Conservation (phyloP, 1,284 basidiomycete species). For the Malassezia sympodialis region DNA sequence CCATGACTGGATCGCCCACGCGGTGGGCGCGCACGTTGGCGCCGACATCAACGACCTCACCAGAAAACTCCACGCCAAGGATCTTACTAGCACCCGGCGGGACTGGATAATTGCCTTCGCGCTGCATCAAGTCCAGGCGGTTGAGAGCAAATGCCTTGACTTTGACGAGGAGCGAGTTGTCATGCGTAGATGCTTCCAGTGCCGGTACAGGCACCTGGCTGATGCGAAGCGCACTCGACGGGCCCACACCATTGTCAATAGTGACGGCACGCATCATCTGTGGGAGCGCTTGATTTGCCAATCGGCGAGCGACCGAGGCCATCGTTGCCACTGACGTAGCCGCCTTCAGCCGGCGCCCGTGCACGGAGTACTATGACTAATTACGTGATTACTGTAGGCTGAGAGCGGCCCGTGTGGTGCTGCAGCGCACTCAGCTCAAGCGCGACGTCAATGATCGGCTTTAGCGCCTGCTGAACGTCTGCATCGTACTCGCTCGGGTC, state of each 20-base stretch:
- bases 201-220: conserved; percentile 58
- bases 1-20: conserved; percentile 73
- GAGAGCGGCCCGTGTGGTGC: conserved; percentile 70
- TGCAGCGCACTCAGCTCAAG: conserved; percentile 70
- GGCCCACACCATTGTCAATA: conserved; percentile 68
- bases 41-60: conserved; percentile 21
- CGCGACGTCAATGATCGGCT: conserved; percentile 90
- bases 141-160: conserved; percentile 44
- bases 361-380: neutral
- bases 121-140: conserved; percentile 45
- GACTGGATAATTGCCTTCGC: conserved; percentile 52
- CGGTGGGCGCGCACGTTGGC: conserved; percentile 51
- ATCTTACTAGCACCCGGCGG: conserved; percentile 68
- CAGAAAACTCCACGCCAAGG: conserved; percentile 81
- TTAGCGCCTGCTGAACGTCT: conserved; percentile 76
- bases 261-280: conserved; percentile 67
- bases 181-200: conserved; percentile 2
- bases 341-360: neutral
- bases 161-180: conserved; percentile 61
- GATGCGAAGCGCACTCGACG: conserved; percentile 67
- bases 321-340: conserved; percentile 15
- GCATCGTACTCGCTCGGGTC: conserved; percentile 63
- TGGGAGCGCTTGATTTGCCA: neutral
- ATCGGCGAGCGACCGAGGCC: neutral
- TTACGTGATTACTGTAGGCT: conserved; percentile 86